These are phyloP conservation scores for Monoraphidium neglectum DNA, from an alignment of 139 green algal genomes.

Conservation along the genomic window DNA sequence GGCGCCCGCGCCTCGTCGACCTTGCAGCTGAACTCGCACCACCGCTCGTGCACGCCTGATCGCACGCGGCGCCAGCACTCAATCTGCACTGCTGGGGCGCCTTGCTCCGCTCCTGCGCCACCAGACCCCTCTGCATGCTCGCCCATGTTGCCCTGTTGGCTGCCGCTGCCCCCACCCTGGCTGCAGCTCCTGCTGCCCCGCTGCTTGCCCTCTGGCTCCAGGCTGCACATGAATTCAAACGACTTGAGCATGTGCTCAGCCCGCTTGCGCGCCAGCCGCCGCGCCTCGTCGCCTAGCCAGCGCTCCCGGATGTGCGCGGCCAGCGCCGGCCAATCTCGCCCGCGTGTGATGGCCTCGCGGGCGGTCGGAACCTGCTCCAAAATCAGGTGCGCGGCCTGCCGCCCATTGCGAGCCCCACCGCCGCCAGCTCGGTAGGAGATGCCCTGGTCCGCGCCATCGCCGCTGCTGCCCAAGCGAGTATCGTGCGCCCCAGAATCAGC, in stretches of 20 bases:
- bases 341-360: constrained; percentile 45
- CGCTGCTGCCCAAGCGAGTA: constrained; percentile 5
- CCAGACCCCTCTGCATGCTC: constrained; percentile 31
- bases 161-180: neutral
- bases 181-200: constrained; percentile 6
- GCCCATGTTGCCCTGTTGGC: neutral
- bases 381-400: constrained; percentile 45
- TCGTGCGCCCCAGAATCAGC: too few species aligned
- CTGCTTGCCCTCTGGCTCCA: constrained; percentile 9
- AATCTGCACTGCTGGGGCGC: neutral
- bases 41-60: constrained; percentile 40
- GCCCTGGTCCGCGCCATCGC: neutral
- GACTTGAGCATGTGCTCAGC: constrained; percentile 52
- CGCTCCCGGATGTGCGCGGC: constrained; percentile 27
- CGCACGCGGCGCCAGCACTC: constrained; percentile 4
- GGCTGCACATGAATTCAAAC: constrained; percentile 30
- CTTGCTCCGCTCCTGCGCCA: constrained; percentile 62
- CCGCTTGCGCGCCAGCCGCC: constrained; percentile 32
- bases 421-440: neutral
- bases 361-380: constrained; percentile 75
- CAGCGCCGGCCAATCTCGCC: constrained; percentile 56
- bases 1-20: constrained; percentile 33
- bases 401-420: constrained; percentile 10
- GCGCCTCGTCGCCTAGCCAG: constrained; percentile 38
- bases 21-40: constrained; percentile 39